A percentile compares a stretch with the other conserved stretches of the same genome.
Conservation (phyloP, 768 basidiomycete species). For the Strobilomyces echinocephalus region DNA sequence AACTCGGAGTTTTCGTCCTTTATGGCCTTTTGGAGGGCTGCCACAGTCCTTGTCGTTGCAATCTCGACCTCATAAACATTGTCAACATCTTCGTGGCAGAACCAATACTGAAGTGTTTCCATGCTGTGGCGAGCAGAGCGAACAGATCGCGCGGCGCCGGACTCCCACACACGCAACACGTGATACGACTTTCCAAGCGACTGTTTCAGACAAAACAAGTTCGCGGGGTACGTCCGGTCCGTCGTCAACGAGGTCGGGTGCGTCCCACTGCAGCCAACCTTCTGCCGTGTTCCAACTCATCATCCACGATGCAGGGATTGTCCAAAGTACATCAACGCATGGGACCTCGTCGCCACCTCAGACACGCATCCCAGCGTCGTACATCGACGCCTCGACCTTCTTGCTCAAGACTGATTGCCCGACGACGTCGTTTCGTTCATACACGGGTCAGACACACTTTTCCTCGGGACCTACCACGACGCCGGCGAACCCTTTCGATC, state of each 20-base stretch:
- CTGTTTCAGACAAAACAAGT: too few species aligned
- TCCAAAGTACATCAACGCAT: constrained; percentile 63
- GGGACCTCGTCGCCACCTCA: constrained; percentile 44
- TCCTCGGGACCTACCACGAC: constrained; percentile 51
- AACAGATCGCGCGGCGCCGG: too few species aligned
- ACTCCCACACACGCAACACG: too few species aligned
- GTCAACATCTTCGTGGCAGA: too few species aligned
- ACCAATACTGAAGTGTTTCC: too few species aligned
- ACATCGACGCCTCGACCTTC: constrained; percentile 33
- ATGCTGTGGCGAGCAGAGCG: too few species aligned
- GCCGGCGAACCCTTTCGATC: constrained; percentile 46
- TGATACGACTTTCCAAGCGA: too few species aligned
- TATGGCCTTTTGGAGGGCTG: too few species aligned
- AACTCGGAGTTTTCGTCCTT: too few species aligned
- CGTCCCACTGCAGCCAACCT: constrained; percentile 14
- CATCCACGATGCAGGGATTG: constrained; percentile 44
- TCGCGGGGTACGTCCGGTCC: too few species aligned
- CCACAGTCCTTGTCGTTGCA: too few species aligned
- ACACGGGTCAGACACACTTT: constrained; percentile 48
- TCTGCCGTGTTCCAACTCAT: neutral
- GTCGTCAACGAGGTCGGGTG: constrained; percentile 57
- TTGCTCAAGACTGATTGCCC: constrained; percentile 40
- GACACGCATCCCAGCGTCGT: constrained; percentile 36
- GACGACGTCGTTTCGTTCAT: constrained; percentile 48
- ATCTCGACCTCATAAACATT: too few species aligned